Evolutionary conservation across 768 basidiomycete genomes (phyloP).

Genomic region (Coprinopsis strossmayeri): DNA sequence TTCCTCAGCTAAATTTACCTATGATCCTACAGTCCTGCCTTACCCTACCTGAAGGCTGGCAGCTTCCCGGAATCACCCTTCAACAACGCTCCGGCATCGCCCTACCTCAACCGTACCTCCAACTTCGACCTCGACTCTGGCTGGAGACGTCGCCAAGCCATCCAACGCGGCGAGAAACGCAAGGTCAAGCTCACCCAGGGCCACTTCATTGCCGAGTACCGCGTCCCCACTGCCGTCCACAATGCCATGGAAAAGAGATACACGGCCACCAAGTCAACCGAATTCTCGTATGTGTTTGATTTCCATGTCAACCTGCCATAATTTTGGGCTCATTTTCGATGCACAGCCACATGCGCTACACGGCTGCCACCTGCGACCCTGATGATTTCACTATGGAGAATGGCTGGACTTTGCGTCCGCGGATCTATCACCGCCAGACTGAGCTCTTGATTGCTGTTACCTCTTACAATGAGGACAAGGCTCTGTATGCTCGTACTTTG

Average conservation of each 20-base stretch:
- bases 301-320: slow-evolving; percentile 18
- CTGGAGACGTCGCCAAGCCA: slow-evolving; percentile 66
- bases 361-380: slow-evolving; percentile 79
- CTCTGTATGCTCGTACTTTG: slow-evolving; percentile 73
- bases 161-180: slow-evolving; percentile 79
- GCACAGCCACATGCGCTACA: slow-evolving; percentile 75
- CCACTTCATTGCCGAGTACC: slow-evolving; percentile 80
- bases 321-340: neutral
- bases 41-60: slow-evolving; percentile 9
- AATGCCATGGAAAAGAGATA: slow-evolving; percentile 75
- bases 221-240: slow-evolving; percentile 69
- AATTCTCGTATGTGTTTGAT: slow-evolving; percentile 58
- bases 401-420: slow-evolving; percentile 75
- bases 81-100: slow-evolving; percentile 3
- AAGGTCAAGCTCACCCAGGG: slow-evolving; percentile 85
- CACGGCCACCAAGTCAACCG: slow-evolving; percentile 58
- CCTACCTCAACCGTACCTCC: slow-evolving; percentile 10
- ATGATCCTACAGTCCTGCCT: slow-evolving; percentile 8
- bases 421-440: slow-evolving; percentile 74
- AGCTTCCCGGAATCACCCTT: slow-evolving; percentile 13
- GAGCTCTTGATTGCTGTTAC: slow-evolving; percentile 91
- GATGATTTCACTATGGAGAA: slow-evolving; percentile 70
- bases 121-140: slow-evolving; percentile 35
- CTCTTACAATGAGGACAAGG: slow-evolving; percentile 83
- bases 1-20: no score